Evolutionary conservation across 139 green algal species (phyloP), one percentile per base, ranked within the genome.

Genomic region (Trebouxia sp.): DNA sequence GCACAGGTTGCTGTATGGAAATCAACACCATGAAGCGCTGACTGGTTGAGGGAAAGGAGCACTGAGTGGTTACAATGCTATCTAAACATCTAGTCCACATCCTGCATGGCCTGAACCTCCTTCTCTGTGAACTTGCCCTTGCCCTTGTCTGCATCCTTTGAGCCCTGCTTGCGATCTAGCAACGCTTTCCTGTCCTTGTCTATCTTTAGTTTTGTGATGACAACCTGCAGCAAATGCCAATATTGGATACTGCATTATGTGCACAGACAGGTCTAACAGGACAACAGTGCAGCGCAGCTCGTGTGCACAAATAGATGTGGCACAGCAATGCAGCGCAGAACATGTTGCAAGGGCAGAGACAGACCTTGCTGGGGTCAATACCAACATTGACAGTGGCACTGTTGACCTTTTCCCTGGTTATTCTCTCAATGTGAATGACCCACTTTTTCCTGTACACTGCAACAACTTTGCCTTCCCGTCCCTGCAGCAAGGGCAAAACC

Each of bases 121-220:
- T 84, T 65, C 85, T 96, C 93, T 32, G 88, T 92, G 90, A 96
- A 96, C 89, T 97, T 98, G 89, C 93, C 93, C 89, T 96, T 98
- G 88, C 89, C 91, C 94, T 98, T 98, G 74, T 96, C 91, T 37
- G 87, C 92, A 35, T 84, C 79, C 87, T 91, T 87, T 65, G 78
- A 50, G 8, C 35, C 82, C 51, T 86, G 89, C 93, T 98, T 98
- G 81, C 97, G 88, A 78, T 98, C 96, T 38, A 99, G 88, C 66
- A 99, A 85, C 12, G 83, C 85, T 84, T 94, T 96, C 78, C 94
- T 89, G 90, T 99, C 95, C 91, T 99, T 99, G 91, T 99, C 97
- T 38, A 99, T 83, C 93, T 99, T 99, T 43, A 99, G 88, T 92
- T 99, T 99, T 70, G 95, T 99, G 87, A 99, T 96, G 66, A 98